Conservation (phyloP, 345 rosid genomes). For the Capsella bursapastoris region DNA sequence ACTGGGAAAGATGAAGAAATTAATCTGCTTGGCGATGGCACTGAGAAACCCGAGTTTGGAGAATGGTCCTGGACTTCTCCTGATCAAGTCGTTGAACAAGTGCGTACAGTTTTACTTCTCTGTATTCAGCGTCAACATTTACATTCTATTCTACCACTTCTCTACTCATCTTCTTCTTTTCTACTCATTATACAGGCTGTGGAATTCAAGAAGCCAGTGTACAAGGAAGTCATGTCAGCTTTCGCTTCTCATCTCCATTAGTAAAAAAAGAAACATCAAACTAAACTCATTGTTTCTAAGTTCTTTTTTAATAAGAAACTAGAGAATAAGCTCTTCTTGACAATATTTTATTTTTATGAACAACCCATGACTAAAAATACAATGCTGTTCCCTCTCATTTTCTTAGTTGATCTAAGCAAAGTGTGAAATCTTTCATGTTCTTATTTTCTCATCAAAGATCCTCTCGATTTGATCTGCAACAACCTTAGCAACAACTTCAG, state of each 20-base stretch:
- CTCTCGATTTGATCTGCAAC: slow-evolving; percentile 53
- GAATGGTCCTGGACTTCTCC: slow-evolving; percentile 87
- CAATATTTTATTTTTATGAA: background rate
- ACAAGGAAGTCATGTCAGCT: slow-evolving; percentile 69
- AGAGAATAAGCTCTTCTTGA: slow-evolving; percentile 21
- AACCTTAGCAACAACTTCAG: slow-evolving; percentile 63
- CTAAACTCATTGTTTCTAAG: background rate
- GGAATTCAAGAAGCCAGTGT: slow-evolving; percentile 89
- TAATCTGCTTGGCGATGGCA: slow-evolving; percentile 84
- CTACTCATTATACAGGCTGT: slow-evolving; percentile 61
- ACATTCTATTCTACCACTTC: background rate
- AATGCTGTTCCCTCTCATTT: background rate
- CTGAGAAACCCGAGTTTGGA: slow-evolving; percentile 92
- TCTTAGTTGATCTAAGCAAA: slow-evolving; percentile 3
- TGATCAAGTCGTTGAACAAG: slow-evolving; percentile 65
- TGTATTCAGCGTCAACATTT: slow-evolving; percentile 7
- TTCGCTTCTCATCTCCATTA: slow-evolving; percentile 69
- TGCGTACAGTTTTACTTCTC: slow-evolving; percentile 41
- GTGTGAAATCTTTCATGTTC: slow-evolving; percentile 28
- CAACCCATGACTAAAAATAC: slow-evolving; percentile 17
- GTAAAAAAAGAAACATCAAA: background rate
- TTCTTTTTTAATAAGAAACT: background rate
- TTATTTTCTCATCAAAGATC: slow-evolving; percentile 41
- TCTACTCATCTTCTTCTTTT: slow-evolving; percentile 4
- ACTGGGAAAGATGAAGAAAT: slow-evolving; percentile 86